These are phyloP conservation scores for Zea luxurians DNA, from an alignment of 176 grass and related monocot genomes.

Conservation along the genomic window DNA sequence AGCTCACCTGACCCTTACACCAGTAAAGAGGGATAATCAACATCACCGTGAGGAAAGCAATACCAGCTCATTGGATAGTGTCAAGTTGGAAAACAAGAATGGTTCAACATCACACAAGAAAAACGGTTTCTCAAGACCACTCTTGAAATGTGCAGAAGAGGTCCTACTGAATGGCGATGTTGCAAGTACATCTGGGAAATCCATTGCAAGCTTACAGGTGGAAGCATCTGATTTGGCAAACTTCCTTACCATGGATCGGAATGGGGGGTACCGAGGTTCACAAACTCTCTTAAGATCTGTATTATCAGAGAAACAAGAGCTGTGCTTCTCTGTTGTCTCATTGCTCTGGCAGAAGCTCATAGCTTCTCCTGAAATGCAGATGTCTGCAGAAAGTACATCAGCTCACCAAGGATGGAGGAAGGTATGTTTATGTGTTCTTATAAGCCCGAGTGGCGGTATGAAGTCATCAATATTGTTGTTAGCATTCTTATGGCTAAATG, in stretches of 20 bases:
- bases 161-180: constrained; percentile 46
- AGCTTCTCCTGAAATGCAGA: constrained; percentile 91
- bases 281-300: constrained; percentile 82
- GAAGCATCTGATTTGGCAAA: constrained; percentile 96
- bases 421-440: constrained; percentile 46
- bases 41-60: constrained; percentile 45
- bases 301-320: constrained; percentile 84
- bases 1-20: constrained; percentile 60
- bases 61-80: constrained; percentile 37
- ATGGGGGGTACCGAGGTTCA: constrained; percentile 76
- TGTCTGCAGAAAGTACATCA: constrained; percentile 98
- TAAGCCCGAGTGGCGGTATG: neutral
- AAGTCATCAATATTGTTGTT: constrained; percentile 4
- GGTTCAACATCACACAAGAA: constrained; percentile 44
- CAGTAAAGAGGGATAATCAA: constrained; percentile 57
- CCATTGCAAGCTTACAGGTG: constrained; percentile 65
- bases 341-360: constrained; percentile 97
- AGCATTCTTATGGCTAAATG: constrained; percentile 28
- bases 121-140: constrained; percentile 48
- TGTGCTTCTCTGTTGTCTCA: constrained; percentile 95
- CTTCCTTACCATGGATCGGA: constrained; percentile 93
- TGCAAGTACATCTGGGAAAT: constrained; percentile 74
- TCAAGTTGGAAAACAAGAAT: constrained; percentile 45
- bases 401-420: constrained; percentile 99
- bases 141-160: constrained; percentile 52